Percentiles rank a stretch among this genome's conserved stretches.
These are phyloP conservation scores for Thelonectria olida DNA, from an alignment of 2,329 filamentous ascomycete species.

Conservation along the genomic window DNA sequence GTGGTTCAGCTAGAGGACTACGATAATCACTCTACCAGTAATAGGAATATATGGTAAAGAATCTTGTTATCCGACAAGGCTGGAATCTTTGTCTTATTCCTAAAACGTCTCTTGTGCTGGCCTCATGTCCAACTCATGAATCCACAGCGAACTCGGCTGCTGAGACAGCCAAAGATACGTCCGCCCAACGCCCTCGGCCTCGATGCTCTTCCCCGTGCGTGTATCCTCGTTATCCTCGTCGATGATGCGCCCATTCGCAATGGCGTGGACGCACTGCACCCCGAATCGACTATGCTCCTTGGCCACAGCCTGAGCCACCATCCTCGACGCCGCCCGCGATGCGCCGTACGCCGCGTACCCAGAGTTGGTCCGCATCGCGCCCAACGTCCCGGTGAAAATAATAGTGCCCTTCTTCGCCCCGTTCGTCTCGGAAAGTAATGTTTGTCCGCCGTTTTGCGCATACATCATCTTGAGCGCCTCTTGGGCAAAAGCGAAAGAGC, in stretches of 20 bases:
- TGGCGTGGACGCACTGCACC: conserved; percentile 67
- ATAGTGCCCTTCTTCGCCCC: conserved; percentile 64
- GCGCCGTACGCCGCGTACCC: conserved; percentile 65
- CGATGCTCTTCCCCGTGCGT: conserved; percentile 62
- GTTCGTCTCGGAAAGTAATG: conserved; percentile 52
- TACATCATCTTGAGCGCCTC: conserved; percentile 61
- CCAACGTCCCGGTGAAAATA: conserved; percentile 66
- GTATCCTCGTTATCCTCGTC: conserved; percentile 60
- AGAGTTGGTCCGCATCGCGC: conserved; percentile 61
- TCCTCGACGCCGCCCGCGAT: conserved; percentile 59
- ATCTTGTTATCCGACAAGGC: no score
- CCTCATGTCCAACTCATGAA: conserved; percentile 32
- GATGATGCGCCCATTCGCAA: conserved; percentile 63
- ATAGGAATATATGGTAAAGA: no score
- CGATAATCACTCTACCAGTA: no score
- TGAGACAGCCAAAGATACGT: conserved; percentile 58
- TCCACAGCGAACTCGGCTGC: conserved; percentile 28
- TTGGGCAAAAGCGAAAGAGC: conserved; percentile 65
- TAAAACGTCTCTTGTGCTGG: conserved; percentile 32
- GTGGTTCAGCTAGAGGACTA: no score
- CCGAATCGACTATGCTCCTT: conserved; percentile 66
- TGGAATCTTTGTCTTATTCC: no score
- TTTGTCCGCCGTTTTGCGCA: conserved; percentile 58
- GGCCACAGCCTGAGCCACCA: conserved; percentile 64
- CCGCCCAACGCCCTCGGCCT: conserved; percentile 65